Conservation (phyloP, 768 basidiomycete species). For the Lactarius akahatsu region DNA sequence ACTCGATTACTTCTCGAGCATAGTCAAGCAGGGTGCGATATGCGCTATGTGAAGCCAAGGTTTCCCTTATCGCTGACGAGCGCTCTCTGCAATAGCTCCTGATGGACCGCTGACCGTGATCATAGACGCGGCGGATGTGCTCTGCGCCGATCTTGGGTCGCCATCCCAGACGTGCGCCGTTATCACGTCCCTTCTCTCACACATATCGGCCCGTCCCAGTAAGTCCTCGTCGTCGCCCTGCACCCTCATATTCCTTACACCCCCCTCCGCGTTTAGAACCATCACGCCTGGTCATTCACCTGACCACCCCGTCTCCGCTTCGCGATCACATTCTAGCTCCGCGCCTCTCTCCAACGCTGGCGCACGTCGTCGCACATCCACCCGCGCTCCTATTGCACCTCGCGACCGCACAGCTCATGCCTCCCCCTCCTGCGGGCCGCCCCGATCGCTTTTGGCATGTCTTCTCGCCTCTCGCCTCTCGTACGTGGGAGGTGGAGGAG, state of each 20-base stretch:
- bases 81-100: slow-evolving; percentile 36
- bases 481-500: slow-evolving; percentile 55
- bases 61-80: neutral
- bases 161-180: slow-evolving; percentile 51
- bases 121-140: slow-evolving; percentile 71
- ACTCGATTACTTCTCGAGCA: slow-evolving; percentile 40
- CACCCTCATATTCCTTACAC: too few species aligned
- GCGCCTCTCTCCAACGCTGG: slow-evolving; percentile 61
- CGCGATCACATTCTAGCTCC: slow-evolving; percentile 58
- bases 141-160: slow-evolving; percentile 59
- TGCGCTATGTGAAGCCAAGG: neutral
- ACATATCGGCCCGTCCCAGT: slow-evolving; percentile 54
- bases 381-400: slow-evolving; percentile 67
- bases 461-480: slow-evolving; percentile 67
- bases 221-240: slow-evolving; percentile 29
- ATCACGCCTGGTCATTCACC: slow-evolving; percentile 62
- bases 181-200: slow-evolving; percentile 46
- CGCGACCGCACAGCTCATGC: slow-evolving; percentile 65
- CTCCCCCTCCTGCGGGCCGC: slow-evolving; percentile 62
- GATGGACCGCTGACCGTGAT: slow-evolving; percentile 56
- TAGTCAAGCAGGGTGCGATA: slow-evolving; percentile 42
- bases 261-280: slow-evolving; percentile 38
- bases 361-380: slow-evolving; percentile 68
- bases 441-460: slow-evolving; percentile 79
- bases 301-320: slow-evolving; percentile 48